Base-by-base conservation (phyloP, 2,329 filamentous ascomycete species). In the Trichoderma hamatum region DNA sequence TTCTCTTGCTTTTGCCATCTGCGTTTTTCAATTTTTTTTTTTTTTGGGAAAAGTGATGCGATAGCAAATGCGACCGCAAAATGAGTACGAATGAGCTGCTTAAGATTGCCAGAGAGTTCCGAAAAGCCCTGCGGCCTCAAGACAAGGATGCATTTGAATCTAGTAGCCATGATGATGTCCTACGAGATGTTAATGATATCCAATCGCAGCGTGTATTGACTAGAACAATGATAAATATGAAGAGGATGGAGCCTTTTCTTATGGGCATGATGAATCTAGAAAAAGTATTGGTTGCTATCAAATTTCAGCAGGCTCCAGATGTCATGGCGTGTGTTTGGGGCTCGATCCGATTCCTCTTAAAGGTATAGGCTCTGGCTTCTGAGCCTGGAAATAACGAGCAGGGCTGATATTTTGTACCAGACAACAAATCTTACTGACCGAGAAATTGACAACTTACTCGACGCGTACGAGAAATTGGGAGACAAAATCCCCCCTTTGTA, bases 311-410 rank as follows among this genome's bases (percentile, higher is more conserved):
- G 10, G 26, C n/a, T 24, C 13, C 51, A 19, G 52, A 46, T 2
- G n/a, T 55, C 19, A 65, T 65, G 62, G 51, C 13, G 5, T 65
- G 26, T n/a, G 34, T 65, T 30, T 65, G 62, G 62, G 62, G 62
- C 0, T 51, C 62, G 5, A 19, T 32, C 19, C 62, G 26, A 43
- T 65, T 43, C 36, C 49, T 65, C 2, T 43, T 65, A 1, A 6
- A 65, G 51, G 62, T 55, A 56, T 2, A 24, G 16, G 14, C 24
- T 6, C 1, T 2, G 1, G 21, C 1, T 24, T 55, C 3, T 4
- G 24, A 5, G 2, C 1, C 2, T 24, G 3, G 1, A 16, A 30
- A 10, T 10, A 30, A 3, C 4, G 5, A n/a, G 21, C 2, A 2
- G 7, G 5, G 16, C 62, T 65, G 26, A 65, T 46, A 52, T 1